phyloP scores from a whole-genome alignment of 805 yeast species.

The Maudiozyma serrabonitensis region DNA sequence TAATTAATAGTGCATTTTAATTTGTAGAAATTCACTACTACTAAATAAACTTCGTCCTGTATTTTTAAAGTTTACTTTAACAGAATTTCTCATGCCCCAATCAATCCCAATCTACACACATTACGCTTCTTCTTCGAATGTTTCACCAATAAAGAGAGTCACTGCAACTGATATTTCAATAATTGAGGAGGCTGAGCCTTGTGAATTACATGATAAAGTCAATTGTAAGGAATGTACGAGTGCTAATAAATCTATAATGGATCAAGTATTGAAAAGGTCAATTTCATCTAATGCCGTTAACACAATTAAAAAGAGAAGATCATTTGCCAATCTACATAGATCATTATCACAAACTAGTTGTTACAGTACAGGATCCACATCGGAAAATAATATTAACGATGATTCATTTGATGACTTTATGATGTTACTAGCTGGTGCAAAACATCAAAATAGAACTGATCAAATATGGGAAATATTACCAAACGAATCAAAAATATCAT shows the following conservation, averaged over 20 bases:
- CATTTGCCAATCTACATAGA: constrained; percentile 5
- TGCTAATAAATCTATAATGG: not conserved
- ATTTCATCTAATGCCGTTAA: constrained; percentile 10
- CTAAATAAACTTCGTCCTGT: too few relatives aligned
- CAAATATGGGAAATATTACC: constrained; percentile 9
- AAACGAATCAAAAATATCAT: constrained; percentile 6
- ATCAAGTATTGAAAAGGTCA: constrained; percentile 7
- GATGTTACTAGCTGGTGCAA: constrained; percentile 2
- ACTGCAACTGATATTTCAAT: constrained; percentile 5
- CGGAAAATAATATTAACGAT: not conserved
- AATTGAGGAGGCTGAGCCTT: constrained; percentile 11
- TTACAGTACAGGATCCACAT: constrained; percentile 8
- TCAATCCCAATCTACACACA: not conserved
- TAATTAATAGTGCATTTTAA: too few relatives aligned
- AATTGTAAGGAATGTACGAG: constrained; percentile 4
- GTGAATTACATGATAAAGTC: constrained; percentile 7
- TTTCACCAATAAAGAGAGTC: not conserved
- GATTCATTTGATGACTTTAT: constrained; percentile 9
- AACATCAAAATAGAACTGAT: constrained; percentile 1
- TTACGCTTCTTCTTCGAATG: not conserved
- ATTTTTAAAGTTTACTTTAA: too few relatives aligned
- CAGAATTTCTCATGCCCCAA: not conserved
- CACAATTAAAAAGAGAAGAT: constrained; percentile 2
- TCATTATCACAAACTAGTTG: constrained; percentile 10
- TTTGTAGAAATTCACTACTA: too few relatives aligned